Percentiles rank a stretch among this genome's conserved stretches.
phyloP scores from a whole-genome alignment of 1,139 yeast species.

The Protomyces gravidus region DNA sequence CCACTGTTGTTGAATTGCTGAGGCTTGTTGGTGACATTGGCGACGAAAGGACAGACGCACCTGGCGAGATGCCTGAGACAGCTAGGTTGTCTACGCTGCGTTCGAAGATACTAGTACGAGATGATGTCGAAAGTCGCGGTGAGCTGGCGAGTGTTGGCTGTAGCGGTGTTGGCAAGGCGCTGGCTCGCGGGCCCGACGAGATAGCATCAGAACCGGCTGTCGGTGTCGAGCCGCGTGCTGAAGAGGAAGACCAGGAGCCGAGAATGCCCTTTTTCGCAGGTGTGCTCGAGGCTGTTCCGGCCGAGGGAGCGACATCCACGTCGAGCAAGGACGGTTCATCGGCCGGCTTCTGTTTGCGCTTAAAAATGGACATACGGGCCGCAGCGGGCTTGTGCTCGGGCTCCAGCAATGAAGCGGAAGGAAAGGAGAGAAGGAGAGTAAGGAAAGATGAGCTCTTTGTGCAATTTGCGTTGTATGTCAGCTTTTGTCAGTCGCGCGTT shows the following conservation, averaged over 20 bases:
- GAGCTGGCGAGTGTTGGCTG: constrained; percentile 7
- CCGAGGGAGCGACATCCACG: constrained; percentile 1
- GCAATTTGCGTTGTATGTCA: no score
- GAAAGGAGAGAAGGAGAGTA: background rate
- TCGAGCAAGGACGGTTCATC: constrained; percentile 13
- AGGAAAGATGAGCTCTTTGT: background rate
- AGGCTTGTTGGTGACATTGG: background rate
- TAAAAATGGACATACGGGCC: background rate
- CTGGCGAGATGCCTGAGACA: background rate
- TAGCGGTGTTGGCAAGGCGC: constrained; percentile 8
- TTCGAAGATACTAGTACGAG: constrained; percentile 21
- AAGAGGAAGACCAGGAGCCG: background rate
- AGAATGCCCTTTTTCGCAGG: background rate
- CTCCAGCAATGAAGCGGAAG: background rate
- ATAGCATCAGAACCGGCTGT: background rate
- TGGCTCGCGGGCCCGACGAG: no score
- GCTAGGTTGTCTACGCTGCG: constrained; percentile 11
- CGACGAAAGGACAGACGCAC: background rate
- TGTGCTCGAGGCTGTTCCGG: background rate
- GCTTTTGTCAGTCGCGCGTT: no score
- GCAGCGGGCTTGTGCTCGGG: background rate
- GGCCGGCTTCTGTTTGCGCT: constrained; percentile 18
- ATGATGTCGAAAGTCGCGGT: constrained; percentile 18
- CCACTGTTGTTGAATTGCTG: background rate
- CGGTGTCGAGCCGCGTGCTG: background rate